Evolutionary conservation across 306 rosid genomes (phyloP).

Genomic region (Elaeagnus macrophylla): DNA sequence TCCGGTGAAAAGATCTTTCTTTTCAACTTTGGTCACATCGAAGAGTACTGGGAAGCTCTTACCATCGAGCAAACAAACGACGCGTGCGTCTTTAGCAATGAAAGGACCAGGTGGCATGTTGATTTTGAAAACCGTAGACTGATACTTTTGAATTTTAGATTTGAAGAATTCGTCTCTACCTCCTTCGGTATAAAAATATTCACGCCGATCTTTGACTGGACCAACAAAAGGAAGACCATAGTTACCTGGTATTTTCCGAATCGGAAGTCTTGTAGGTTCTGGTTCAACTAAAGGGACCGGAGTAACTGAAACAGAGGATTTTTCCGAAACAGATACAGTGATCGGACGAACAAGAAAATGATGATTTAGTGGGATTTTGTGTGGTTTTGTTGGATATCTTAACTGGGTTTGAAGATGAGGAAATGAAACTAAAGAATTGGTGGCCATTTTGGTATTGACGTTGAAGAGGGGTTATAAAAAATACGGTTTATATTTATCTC

Average conservation of each 20-base stretch:
- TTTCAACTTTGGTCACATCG: slow-evolving; percentile 63
- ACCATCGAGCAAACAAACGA: slow-evolving; percentile 70
- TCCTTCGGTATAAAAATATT: slow-evolving; percentile 77
- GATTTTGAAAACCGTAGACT: slow-evolving; percentile 69
- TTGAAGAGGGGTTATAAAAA: neutral
- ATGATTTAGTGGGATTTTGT: neutral
- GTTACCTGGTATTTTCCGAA: slow-evolving; percentile 62
- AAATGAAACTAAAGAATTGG: slow-evolving; percentile 16
- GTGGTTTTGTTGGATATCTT: slow-evolving; percentile 5
- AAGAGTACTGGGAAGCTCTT: slow-evolving; percentile 74
- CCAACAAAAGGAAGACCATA: slow-evolving; percentile 66
- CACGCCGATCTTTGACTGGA: slow-evolving; percentile 55
- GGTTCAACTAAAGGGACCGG: slow-evolving; percentile 12
- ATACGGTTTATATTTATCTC: too few relatives aligned
- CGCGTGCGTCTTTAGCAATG: slow-evolving; percentile 44
- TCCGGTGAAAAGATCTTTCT: slow-evolving; percentile 69
- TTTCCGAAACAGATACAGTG: slow-evolving; percentile 45
- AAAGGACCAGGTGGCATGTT: slow-evolving; percentile 91
- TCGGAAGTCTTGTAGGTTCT: slow-evolving; percentile 28
- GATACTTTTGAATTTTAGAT: slow-evolving; percentile 44
- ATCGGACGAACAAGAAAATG: slow-evolving; percentile 14
- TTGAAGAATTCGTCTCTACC: slow-evolving; percentile 61
- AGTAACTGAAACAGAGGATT: slow-evolving; percentile 17
- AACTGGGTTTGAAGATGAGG: slow-evolving; percentile 32
- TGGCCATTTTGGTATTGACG: slow-evolving; percentile 24